Base-by-base conservation (phyloP, 164 flowering plant species). In the Sextonia rubra region DNA sequence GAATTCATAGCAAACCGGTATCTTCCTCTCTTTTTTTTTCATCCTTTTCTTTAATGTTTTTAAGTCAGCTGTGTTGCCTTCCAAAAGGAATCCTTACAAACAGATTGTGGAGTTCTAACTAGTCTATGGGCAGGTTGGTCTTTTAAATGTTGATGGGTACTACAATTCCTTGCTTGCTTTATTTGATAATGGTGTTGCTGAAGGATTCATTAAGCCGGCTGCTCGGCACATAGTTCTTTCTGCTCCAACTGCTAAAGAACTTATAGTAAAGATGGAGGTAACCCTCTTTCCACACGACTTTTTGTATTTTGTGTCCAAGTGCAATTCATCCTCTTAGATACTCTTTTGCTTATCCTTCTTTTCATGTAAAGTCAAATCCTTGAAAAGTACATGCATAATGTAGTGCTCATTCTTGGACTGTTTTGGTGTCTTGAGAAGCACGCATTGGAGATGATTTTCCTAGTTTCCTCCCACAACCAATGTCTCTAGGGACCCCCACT, bases 1-100 rank as follows among this genome's bases (percentile, higher is more conserved):
- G 98, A 52, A 93, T 94, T 67, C 97, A 94, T 81, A 87, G 84
- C 79, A 94, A 94, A 78, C 85, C 97, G 77, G 98, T 92, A 83
- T 81, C n/a, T 0, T 7, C 17, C 47, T 30, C n/a, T 24, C 47
- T 30, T 18, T 24, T 55, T 20, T 58, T 29, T 70, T 15, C 29
- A 32, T 37, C 8, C 44, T 37, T 37, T 37, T 37, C 44, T 37
- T 37, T 7, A 37, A 37, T 37, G 58, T 52, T 52, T 52, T 52
- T 12, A 11, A 15, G n/a, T 12, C n/a, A 52, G 3, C 17, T 27
- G 11, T 58, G 4, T 4, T 66, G 52, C 26, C 55, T 37, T 44
- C 44, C 15, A 32, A 44, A 23, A 66, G 22, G 26, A n/a, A 32
- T 44, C 24, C 1, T 2, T 20, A 12, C 20, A 11, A 64, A 26